These are phyloP conservation scores for Kluyveromyces aestuarii DNA, from an alignment of 805 yeast species.

Conservation along the genomic window DNA sequence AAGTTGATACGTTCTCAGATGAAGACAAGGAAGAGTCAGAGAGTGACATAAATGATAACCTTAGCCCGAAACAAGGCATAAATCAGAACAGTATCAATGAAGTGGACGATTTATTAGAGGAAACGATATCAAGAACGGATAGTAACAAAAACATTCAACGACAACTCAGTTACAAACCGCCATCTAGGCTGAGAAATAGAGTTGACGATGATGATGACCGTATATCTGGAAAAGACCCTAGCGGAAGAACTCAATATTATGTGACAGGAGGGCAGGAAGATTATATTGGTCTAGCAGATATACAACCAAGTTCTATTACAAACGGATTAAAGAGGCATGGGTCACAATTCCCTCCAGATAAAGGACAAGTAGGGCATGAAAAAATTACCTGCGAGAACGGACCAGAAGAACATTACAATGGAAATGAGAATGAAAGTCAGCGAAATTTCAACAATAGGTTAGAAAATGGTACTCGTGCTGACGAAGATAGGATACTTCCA, in stretches of 20 bases:
- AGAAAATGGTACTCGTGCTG: neutral
- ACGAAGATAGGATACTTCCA: neutral
- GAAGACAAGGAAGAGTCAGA: slow-evolving; percentile 3
- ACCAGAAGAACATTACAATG: neutral
- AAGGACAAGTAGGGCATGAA: neutral
- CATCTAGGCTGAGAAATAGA: slow-evolving; percentile 11
- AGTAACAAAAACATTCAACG: slow-evolving; percentile 4
- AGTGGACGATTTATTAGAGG: neutral
- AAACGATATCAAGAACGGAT: neutral
- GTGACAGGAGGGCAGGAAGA: neutral
- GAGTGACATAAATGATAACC: neutral
- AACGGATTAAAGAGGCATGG: neutral
- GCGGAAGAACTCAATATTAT: neutral
- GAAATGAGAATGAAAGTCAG: neutral
- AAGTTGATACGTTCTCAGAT: slow-evolving; percentile 34
- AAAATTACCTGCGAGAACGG: neutral
- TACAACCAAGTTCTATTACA: neutral
- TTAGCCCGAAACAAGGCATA: neutral
- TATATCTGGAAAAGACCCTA: neutral
- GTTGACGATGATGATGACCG: slow-evolving; percentile 2
- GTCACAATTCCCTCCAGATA: neutral
- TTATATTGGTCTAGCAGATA: neutral
- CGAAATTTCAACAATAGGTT: no score
- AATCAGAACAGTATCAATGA: neutral
- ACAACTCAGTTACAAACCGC: slow-evolving; percentile 14